A percentile compares a stretch with the other conserved stretches of the same genome.
Evolutionary conservation across 2,329 filamentous ascomycete species (phyloP).

Genomic region (Xylaria polymorpha): DNA sequence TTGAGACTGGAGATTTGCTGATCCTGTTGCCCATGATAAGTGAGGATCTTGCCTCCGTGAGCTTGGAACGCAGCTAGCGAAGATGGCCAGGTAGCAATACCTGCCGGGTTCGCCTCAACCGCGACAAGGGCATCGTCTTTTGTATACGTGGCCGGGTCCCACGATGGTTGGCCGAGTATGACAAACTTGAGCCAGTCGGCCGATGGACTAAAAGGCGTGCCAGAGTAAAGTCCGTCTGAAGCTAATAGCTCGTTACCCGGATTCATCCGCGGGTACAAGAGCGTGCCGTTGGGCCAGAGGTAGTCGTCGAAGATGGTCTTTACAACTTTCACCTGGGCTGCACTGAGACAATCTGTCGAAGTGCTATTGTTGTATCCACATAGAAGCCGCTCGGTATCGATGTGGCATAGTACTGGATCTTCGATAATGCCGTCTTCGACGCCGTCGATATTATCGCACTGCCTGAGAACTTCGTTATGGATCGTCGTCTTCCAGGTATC

Average conservation of each 20-base stretch:
- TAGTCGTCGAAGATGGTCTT: conserved; percentile 56
- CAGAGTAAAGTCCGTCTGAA: conserved; percentile 54
- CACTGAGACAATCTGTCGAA: conserved; percentile 55
- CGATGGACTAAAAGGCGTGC: conserved; percentile 55
- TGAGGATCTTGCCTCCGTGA: conserved; percentile 55
- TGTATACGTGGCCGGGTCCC: conserved; percentile 54
- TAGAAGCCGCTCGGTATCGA: conserved; percentile 51
- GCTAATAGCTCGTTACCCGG: conserved; percentile 58
- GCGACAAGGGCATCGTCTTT: conserved; percentile 50
- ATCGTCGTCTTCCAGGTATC: conserved; percentile 47
- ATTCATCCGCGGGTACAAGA: conserved; percentile 62
- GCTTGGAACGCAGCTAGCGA: conserved; percentile 52
- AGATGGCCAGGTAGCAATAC: conserved; percentile 49
- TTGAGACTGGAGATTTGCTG: conserved; percentile 58
- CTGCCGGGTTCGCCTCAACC: conserved; percentile 36
- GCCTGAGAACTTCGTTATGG: conserved; percentile 51
- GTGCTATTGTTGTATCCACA: conserved; percentile 48
- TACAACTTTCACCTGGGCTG: conserved; percentile 57
- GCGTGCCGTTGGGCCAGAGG: conserved; percentile 55
- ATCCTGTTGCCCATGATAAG: conserved; percentile 55
- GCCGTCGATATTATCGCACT: conserved; percentile 57
- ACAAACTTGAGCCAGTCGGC: conserved; percentile 61
- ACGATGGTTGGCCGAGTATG: conserved; percentile 57
- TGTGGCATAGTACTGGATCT: conserved; percentile 53
- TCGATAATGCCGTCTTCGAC: conserved; percentile 56